Base-by-base conservation (phyloP, 148 eudicot genomes). In the Tetragonia tetragonoides region DNA sequence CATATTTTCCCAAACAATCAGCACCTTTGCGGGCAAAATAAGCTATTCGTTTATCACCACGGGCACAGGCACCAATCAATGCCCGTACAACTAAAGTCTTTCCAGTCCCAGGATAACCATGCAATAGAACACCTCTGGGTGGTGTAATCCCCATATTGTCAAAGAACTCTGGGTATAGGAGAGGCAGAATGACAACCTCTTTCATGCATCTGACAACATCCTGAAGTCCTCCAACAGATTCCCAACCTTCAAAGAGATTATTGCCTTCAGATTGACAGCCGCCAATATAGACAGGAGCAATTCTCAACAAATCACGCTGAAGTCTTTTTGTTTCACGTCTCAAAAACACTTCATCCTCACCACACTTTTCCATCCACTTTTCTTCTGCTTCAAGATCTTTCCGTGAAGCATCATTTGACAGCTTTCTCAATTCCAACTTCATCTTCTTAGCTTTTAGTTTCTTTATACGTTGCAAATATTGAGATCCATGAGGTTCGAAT, bases 1-100 rank as follows among this genome's bases (percentile, higher is more conserved):
- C 99, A 84, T 95, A 95, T 83, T 95, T 95, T 39, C 99, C 99
- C 66, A 95, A 84, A 84, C 99, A 95, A 82, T 95, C 99, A 64
- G 99, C 99, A 68, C 97, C 99, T 84, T 95, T 95, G 66, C 99
- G 96, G 56, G 99, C 97, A 87, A 95, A 95, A 88, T 92, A 95
- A 65, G 99, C 97, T 79, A 95, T 95, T 65, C 90, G 79, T 83
- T 77, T 92, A 70, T 90, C 97, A 67, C 99, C 99, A 66, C 91
- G 96, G 77, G 99, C 90, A 87, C 99, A 95, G 42, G 96, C 77
- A 78, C 99, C 99, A 79, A 95, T 93, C 65, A 95, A 86, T 49
- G 99, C 86, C 44, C 99, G 90, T 42, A 95, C 99, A 74, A 90
- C 90, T 81, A 92, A 81, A 57, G 99, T 95, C 83, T 95, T 95